A percentile compares a stretch with the other conserved stretches of the same genome.
Conservation (phyloP, 2,329 filamentous ascomycete species). For the Cordyceps farinosa region DNA sequence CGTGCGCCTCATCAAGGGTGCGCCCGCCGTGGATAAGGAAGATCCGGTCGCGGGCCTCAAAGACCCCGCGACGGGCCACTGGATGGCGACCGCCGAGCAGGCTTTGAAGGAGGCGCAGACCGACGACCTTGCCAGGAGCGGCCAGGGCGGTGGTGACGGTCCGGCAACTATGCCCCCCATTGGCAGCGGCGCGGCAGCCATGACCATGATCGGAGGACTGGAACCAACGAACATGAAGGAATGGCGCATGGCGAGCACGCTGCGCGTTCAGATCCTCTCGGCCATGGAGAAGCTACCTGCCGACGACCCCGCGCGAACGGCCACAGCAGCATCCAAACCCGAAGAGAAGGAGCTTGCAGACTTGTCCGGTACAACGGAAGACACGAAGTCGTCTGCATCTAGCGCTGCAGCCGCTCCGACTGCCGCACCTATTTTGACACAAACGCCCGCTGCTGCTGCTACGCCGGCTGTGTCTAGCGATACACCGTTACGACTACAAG, state of each 20-base stretch:
- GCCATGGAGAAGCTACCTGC: constrained; percentile 42
- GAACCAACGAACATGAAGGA: constrained; percentile 22
- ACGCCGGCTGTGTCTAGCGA: constrained; percentile 22
- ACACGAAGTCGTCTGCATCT: constrained; percentile 19
- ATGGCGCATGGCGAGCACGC: constrained; percentile 41
- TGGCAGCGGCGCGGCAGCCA: not conserved
- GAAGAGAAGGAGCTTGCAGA: constrained; percentile 29
- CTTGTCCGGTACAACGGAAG: not conserved
- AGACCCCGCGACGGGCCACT: constrained; percentile 46
- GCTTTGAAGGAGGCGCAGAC: constrained; percentile 28
- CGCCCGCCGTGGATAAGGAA: constrained; percentile 30
- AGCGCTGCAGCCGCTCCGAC: not conserved
- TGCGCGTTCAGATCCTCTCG: constrained; percentile 46
- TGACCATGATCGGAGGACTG: constrained; percentile 1
- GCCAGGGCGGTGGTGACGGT: no score
- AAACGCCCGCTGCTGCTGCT: constrained; percentile 2
- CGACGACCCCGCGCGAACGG: constrained; percentile 45
- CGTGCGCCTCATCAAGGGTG: constrained; percentile 36
- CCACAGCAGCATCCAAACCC: constrained; percentile 35
- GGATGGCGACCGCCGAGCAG: constrained; percentile 37
- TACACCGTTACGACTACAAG: constrained; percentile 29
- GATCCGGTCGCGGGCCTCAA: constrained; percentile 27
- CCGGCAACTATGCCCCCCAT: no score
- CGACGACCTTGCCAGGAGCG: constrained; percentile 26
- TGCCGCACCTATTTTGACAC: not conserved